These are phyloP conservation scores for Trichoderma sp. DNA, from an alignment of 2,329 filamentous ascomycete genomes.

Conservation along the genomic window DNA sequence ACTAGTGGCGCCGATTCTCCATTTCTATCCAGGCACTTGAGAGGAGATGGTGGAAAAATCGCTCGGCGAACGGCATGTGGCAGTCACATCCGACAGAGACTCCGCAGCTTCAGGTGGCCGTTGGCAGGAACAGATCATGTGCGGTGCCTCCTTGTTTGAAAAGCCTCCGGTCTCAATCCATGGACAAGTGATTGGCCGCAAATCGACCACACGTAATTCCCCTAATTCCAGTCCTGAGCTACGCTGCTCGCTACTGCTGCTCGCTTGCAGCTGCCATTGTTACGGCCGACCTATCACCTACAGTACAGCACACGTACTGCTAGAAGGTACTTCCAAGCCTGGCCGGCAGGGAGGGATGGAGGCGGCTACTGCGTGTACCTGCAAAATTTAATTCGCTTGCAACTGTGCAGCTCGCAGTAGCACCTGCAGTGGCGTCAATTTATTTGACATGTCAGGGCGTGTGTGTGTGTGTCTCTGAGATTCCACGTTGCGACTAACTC, in stretches of 20 bases:
- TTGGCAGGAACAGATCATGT: not conserved
- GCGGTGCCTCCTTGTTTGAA: not conserved
- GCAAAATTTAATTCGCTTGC: slow-evolving; percentile 8
- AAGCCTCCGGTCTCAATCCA: not conserved
- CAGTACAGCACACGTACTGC: too few relatives aligned
- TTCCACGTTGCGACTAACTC: not conserved
- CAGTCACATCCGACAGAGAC: not conserved
- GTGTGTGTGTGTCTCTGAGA: not conserved
- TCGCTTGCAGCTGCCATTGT: slow-evolving; percentile 12
- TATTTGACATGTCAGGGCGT: not conserved
- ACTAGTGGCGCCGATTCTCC: not conserved
- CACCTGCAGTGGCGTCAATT: not conserved
- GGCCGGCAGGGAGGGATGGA: not conserved
- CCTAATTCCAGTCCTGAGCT: not conserved
- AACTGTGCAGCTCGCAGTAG: not conserved
- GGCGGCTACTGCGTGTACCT: not conserved
- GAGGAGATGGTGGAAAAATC: not conserved
- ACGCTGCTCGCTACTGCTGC: not conserved
- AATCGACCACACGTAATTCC: not conserved
- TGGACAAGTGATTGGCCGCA: not conserved
- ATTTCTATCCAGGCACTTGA: not conserved
- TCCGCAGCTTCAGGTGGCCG: slow-evolving; percentile 4
- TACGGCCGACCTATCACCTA: not conserved
- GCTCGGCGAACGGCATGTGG: slow-evolving; percentile 11
- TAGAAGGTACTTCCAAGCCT: not conserved